phyloP scores from a whole-genome alignment of 345 rosid species.

The Fremontodendron californicum region DNA sequence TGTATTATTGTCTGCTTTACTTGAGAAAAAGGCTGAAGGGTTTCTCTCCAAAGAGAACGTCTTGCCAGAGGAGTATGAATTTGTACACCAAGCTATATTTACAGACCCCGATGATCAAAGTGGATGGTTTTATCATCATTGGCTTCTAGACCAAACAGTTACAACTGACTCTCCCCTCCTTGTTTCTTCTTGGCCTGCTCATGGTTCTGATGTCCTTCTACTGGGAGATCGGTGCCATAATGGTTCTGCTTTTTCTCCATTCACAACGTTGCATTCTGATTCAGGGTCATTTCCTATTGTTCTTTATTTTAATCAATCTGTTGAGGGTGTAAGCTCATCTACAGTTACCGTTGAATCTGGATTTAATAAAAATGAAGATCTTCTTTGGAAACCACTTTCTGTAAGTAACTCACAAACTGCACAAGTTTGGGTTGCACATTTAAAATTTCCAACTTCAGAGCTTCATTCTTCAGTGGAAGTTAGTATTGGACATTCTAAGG shows the following conservation, averaged over 20 bases:
- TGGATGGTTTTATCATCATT: constrained; percentile 96
- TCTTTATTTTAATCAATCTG: constrained; percentile 75
- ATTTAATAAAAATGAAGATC: constrained; percentile 32
- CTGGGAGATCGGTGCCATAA: constrained; percentile 33
- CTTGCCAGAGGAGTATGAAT: constrained; percentile 60
- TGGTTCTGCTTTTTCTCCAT: constrained; percentile 26
- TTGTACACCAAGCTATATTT: constrained; percentile 71
- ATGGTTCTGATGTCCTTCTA: constrained; percentile 48
- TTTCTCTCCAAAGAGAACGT: constrained; percentile 47
- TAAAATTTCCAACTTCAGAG: constrained; percentile 33
- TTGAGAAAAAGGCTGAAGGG: constrained; percentile 50
- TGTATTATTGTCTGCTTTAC: constrained; percentile 62
- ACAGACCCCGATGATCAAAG: constrained; percentile 93
- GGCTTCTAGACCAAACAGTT: constrained; percentile 90
- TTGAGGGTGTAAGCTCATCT: constrained; percentile 64
- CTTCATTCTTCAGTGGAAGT: constrained; percentile 40
- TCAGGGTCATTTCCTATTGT: constrained; percentile 56
- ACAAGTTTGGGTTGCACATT: constrained; percentile 62
- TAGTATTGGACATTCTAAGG: constrained; percentile 57
- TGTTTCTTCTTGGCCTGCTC: constrained; percentile 76
- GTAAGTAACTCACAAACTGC: constrained; percentile 32
- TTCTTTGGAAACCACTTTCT: constrained; percentile 63
- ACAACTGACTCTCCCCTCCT: constrained; percentile 58
- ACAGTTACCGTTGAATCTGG: constrained; percentile 44
- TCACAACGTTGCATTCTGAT: constrained; percentile 30